Base-by-base conservation (phyloP, 768 basidiomycete genomes). In the Baorangia bicolor region DNA sequence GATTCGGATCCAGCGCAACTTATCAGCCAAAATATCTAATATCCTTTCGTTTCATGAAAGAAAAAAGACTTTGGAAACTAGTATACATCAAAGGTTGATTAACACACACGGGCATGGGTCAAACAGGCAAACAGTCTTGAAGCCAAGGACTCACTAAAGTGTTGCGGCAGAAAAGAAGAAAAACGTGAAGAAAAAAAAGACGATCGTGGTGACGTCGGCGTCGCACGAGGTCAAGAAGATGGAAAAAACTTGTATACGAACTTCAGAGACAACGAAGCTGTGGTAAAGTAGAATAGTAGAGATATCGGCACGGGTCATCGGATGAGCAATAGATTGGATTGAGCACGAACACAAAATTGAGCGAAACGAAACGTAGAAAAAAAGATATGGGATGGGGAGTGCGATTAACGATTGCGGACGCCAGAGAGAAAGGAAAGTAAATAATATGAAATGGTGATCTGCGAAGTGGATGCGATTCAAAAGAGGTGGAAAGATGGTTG, bases 231-330 rank as follows among this genome's bases (percentile, higher is more conserved):
- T 28, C 54, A 44, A 54, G 30, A 62, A 30, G 14, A n/a, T 3
- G 30, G 39, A 42, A 49, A 25, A 10, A 46, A 28, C 34, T 33
- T 54, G 63, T 67, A 62, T 58, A 68, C 47, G 53, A 56, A 65
- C 51, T 56, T 64, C 56, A 50, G 35, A 41, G 41, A 51, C 49
- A 59, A 62, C 55, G 44, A 62, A 33, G 46, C 54, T 49, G 58
- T 60, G 57, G 69, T 70, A 63, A 63, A 69, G 62, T 71, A 71
- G 33, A 69, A 63, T 71, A 67, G 65, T 71, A 69, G 56, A 70
- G 56, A 69, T 70, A 68, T 63, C 67, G 61, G 67, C 63, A 68
- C 57, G 54, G 45, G 44, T 67, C 63, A 61, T 71, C 64, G 45
- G 60, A 58, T 58, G 57, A 59, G 57, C 61, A 68, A 58, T 73